These are phyloP conservation scores for Barnettozyma hawaiiensis DNA, from an alignment of 1,139 yeast species.

Conservation along the genomic window DNA sequence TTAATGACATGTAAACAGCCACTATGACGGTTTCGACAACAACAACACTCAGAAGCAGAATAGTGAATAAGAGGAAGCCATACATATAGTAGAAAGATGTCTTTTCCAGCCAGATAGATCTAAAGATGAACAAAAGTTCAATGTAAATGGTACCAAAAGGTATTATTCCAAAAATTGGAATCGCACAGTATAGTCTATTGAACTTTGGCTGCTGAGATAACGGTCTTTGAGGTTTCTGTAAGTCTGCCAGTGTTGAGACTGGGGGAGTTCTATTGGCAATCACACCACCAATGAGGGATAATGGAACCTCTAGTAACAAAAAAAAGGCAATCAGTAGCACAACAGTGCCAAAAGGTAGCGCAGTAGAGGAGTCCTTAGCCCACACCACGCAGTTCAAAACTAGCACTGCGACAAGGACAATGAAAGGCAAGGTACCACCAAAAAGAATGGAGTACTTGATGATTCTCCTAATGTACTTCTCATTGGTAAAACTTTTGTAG, in stretches of 20 bases:
- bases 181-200: slow-evolving; percentile 23
- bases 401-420: slow-evolving; percentile 47
- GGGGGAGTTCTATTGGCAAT: slow-evolving; percentile 43
- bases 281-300: slow-evolving; percentile 67
- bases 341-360: slow-evolving; percentile 71
- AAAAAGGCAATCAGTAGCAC: slow-evolving; percentile 53
- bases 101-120: slow-evolving; percentile 76
- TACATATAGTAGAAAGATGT: slow-evolving; percentile 75
- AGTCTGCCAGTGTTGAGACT: slow-evolving; percentile 28
- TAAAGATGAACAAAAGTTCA: slow-evolving; percentile 68
- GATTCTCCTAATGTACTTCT: slow-evolving; percentile 21
- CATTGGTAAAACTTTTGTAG: slow-evolving; percentile 47
- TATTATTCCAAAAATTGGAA: slow-evolving; percentile 52
- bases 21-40: slow-evolving; percentile 72
- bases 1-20: slow-evolving; percentile 59
- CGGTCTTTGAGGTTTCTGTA: slow-evolving; percentile 29
- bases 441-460: slow-evolving; percentile 40
- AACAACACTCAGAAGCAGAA: slow-evolving; percentile 52
- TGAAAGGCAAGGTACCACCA: slow-evolving; percentile 57
- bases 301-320: slow-evolving; percentile 63
- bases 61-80: slow-evolving; percentile 66
- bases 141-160: slow-evolving; percentile 82
- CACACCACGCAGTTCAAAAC: slow-evolving; percentile 64
- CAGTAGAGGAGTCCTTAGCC: slow-evolving; percentile 72
- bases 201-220: slow-evolving; percentile 39